Evolutionary conservation across 768 basidiomycete species (phyloP).

Genomic region (Boletus rex-veris): DNA sequence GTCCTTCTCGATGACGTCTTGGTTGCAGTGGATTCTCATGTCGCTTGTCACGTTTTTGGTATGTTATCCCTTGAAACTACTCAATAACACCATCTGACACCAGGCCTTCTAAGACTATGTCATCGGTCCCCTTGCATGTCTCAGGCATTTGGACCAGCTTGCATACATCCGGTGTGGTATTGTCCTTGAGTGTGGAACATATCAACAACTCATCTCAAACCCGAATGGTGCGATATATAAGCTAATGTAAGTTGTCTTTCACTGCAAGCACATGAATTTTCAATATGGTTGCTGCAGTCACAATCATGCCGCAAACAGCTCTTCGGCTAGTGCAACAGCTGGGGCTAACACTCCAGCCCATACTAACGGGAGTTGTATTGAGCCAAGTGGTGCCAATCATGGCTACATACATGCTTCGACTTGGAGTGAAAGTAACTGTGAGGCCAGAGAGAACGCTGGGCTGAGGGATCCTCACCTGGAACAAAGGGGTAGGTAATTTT

Average conservation of each 20-base stretch:
- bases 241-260: conserved; percentile 57
- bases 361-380: too few species aligned
- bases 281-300: conserved; percentile 27
- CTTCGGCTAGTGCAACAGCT: conserved; percentile 37
- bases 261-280: background rate
- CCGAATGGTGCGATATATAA: conserved; percentile 64
- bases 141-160: conserved; percentile 72
- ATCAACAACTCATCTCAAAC: conserved; percentile 57
- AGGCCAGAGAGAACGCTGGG: conserved; percentile 52
- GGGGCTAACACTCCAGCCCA: too few species aligned
- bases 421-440: conserved; percentile 81
- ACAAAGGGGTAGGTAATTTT: too few species aligned
- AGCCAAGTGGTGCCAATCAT: conserved; percentile 60
- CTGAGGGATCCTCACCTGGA: conserved; percentile 54
- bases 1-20: conserved; percentile 88
- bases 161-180: conserved; percentile 67
- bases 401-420: conserved; percentile 64
- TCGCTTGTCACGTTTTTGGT: conserved; percentile 85
- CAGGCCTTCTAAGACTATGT: conserved; percentile 57
- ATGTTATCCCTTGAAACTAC: background rate
- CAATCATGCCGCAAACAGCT: conserved; percentile 43
- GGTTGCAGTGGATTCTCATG: conserved; percentile 80
- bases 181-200: conserved; percentile 73
- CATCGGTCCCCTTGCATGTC: conserved; percentile 83
- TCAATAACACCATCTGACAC: background rate